Conservation (phyloP, 2,329 filamentous ascomycete genomes). For the Alternaria triticimaculans region DNA sequence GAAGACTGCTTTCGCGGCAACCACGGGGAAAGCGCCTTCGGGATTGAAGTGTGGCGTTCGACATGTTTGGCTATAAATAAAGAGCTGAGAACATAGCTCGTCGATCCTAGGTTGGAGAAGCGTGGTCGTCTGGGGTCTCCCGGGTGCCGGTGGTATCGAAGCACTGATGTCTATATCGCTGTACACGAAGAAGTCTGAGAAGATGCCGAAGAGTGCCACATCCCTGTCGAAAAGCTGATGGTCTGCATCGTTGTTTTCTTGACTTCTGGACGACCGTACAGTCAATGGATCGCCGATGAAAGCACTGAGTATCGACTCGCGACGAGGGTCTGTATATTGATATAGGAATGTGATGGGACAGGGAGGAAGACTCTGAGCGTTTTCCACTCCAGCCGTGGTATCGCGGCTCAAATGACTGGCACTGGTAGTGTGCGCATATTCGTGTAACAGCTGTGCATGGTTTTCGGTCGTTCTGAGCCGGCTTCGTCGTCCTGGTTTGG, state of each 20-base stretch:
- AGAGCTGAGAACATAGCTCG: not conserved
- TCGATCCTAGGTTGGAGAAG: not conserved
- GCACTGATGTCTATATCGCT: not conserved
- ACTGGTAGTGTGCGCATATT: not conserved
- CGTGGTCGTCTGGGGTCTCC: not conserved
- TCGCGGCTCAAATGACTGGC: not conserved
- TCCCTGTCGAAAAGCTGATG: not conserved
- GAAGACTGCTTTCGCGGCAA: conserved; percentile 13
- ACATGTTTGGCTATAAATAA: not conserved
- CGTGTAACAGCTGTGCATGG: not conserved
- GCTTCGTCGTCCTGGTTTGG: not conserved
- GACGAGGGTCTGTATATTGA: conserved; percentile 18
- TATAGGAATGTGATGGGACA: conserved; percentile 16
- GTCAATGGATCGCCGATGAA: conserved; percentile 9
- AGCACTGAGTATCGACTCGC: conserved; percentile 10
- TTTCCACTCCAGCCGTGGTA: not conserved
- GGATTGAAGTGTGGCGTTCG: not conserved
- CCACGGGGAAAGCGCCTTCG: not conserved
- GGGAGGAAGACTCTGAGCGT: not conserved
- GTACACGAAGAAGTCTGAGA: conserved; percentile 8
- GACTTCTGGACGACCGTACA: not conserved
- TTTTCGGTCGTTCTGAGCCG: not conserved
- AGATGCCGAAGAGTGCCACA: conserved; percentile 1
- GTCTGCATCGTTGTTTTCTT: not conserved
- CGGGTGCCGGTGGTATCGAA: not conserved